phyloP scores from a whole-genome alignment of 2,329 filamentous ascomycete genomes.

The Dactylonectria estremocensis region DNA sequence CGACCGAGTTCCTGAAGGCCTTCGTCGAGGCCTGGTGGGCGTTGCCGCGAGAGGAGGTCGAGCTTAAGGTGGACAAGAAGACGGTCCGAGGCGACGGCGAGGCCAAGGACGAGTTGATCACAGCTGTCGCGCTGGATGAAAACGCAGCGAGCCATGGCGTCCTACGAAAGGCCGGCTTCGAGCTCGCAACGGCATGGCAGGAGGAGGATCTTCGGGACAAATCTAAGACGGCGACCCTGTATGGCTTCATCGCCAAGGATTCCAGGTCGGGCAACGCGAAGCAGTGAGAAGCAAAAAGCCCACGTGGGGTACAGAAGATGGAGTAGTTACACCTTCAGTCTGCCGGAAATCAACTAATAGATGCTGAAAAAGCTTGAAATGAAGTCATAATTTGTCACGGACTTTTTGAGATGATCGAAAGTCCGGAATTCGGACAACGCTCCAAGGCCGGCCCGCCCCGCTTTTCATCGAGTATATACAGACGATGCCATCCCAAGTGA shows the following conservation, averaged over 20 bases:
- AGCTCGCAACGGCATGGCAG: conserved; percentile 59
- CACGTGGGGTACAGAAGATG: neutral
- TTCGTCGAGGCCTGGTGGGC: conserved; percentile 64
- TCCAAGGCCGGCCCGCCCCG: conserved; percentile 12
- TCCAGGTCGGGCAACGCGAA: conserved; percentile 6
- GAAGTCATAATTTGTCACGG: neutral
- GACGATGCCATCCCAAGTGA: neutral
- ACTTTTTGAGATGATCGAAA: conserved; percentile 14
- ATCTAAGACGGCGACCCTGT: conserved; percentile 38
- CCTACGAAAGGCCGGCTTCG: conserved; percentile 70
- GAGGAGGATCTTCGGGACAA: conserved; percentile 46
- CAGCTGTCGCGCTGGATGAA: conserved; percentile 62
- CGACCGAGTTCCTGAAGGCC: conserved; percentile 68
- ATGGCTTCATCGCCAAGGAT: conserved; percentile 44
- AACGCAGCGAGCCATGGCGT: conserved; percentile 71
- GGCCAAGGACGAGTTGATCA: conserved; percentile 58
- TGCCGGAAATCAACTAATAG: neutral
- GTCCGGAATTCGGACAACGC: conserved; percentile 11
- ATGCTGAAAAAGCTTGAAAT: neutral
- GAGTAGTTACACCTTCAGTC: neutral
- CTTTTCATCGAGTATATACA: conserved; percentile 12
- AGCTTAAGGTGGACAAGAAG: conserved; percentile 59
- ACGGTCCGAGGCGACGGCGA: conserved; percentile 52
- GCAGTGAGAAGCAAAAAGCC: neutral
- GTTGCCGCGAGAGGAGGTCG: conserved; percentile 63